Percentiles rank a stretch among this genome's conserved stretches.
These are phyloP conservation scores for Aureobasidium sp. DNA, from an alignment of 2,329 filamentous ascomycete genomes.

Conservation along the genomic window DNA sequence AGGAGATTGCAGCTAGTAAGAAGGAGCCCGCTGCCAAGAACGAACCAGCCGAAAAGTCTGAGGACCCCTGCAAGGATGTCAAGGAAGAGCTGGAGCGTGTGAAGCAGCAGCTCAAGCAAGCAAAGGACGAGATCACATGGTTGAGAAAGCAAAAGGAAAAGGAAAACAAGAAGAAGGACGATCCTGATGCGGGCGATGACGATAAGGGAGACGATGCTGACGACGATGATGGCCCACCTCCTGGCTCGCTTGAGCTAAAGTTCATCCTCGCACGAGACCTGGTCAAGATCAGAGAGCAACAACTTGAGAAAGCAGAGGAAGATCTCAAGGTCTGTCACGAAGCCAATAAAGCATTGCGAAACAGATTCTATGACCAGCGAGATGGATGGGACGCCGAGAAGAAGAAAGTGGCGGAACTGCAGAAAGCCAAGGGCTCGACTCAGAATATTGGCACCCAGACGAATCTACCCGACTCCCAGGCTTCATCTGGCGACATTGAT, in stretches of 20 bases:
- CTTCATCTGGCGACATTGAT: not conserved
- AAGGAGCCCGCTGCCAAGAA: not conserved
- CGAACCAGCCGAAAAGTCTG: not conserved
- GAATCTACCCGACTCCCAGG: not conserved
- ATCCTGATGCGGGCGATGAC: not conserved
- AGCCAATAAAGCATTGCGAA: not conserved
- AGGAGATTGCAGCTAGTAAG: not conserved
- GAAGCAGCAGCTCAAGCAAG: not conserved
- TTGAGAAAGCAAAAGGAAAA: not conserved
- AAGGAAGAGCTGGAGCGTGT: not conserved
- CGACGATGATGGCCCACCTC: not conserved
- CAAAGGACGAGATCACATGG: not conserved
- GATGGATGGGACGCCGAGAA: not conserved
- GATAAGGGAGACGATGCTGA: not conserved
- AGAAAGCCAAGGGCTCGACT: not conserved
- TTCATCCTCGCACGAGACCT: not conserved
- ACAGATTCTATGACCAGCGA: not conserved
- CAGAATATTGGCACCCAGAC: not conserved
- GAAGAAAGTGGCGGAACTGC: not conserved
- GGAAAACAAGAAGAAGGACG: not conserved
- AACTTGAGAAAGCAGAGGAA: not conserved
- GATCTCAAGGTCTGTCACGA: not conserved
- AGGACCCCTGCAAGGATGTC: not conserved
- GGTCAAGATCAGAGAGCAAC: not conserved
- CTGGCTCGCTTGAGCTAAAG: not conserved